Base-by-base conservation (phyloP, 1,284 basidiomycete species). In the Ustanciosporium gigantosporum region DNA sequence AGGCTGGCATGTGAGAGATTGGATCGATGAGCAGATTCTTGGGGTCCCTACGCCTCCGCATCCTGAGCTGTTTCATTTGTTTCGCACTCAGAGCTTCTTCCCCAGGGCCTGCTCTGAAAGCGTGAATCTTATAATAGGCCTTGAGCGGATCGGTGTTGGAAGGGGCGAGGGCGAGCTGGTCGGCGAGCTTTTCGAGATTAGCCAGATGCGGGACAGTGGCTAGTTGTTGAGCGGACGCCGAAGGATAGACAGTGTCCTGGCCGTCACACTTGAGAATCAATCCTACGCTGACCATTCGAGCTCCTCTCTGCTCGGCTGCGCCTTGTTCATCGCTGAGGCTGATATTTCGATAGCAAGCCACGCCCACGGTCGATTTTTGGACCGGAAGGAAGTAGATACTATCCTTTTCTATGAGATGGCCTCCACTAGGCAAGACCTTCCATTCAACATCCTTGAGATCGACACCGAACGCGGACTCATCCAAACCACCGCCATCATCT, bases 361-460 rank as follows among this genome's bases (percentile, higher is more conserved):
- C 60, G 4, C 64, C 68, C 0, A 64, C 49, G 7, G 41, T 55
- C 21, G 22, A 40, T 6, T 50, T 32, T 4, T 39, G 38, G 6
- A 41, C 15, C 3, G 62, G 43, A 16, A 44, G 38, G 9, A 73
- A 71, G 46, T 57, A 69, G 51, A 73, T 55, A 22, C 50, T 29
- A 23, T 73, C 70, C 25, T 42, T 45, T 6, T 67, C 46, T 38
- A 73, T 44, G 2, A 58, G 41, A 38, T 73, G 70, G 0, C 60
- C 51, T 23, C 70, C 70, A 21, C 57, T 62, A 4, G 70, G 70
- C 5, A 73, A 47, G 6, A 59, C 68, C 46, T 70, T 71, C 70
- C 70, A 73, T 25, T 73, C 70, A 15, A 69, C 46, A 6, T 49
- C 57, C 7, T 32, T 46, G 16, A 61, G 45, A 20, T 61, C 53